phyloP scores from a whole-genome alignment of 2,329 filamentous ascomycete genomes.

The Drechslerella dactyloides region DNA sequence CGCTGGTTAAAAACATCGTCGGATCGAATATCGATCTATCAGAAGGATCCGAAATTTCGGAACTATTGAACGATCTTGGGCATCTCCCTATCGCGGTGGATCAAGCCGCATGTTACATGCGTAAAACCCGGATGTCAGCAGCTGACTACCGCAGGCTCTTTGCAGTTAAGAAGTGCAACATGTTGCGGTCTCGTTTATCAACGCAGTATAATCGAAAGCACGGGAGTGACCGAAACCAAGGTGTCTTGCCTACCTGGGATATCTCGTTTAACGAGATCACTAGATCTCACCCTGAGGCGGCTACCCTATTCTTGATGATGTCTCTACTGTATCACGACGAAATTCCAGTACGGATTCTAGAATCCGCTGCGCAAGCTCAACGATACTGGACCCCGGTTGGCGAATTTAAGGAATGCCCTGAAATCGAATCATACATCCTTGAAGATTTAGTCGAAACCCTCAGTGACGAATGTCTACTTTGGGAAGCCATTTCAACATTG shows the following conservation, averaged over 20 bases:
- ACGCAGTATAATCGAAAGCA: neutral
- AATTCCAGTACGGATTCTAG: neutral
- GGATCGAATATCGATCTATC: neutral
- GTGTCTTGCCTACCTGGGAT: slow-evolving; percentile 54
- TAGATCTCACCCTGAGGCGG: neutral
- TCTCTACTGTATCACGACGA: neutral
- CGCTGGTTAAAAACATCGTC: neutral
- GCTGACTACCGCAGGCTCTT: neutral
- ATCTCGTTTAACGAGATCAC: slow-evolving; percentile 52
- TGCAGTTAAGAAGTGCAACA: neutral
- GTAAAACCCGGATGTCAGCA: neutral
- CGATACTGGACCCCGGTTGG: neutral
- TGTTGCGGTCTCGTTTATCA: neutral
- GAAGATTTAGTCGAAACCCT: neutral
- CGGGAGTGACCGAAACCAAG: neutral
- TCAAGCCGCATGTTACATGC: slow-evolving; percentile 8
- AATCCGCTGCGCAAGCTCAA: neutral
- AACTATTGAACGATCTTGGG: slow-evolving; percentile 1
- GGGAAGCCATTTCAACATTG: neutral
- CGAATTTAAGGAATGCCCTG: neutral
- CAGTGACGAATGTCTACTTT: neutral
- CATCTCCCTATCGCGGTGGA: slow-evolving; percentile 4
- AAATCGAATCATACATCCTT: neutral
- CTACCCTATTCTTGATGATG: neutral
- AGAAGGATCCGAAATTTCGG: neutral